These are phyloP conservation scores for Boletus sp. DNA, from an alignment of 1,284 basidiomycete genomes.

Conservation along the genomic window DNA sequence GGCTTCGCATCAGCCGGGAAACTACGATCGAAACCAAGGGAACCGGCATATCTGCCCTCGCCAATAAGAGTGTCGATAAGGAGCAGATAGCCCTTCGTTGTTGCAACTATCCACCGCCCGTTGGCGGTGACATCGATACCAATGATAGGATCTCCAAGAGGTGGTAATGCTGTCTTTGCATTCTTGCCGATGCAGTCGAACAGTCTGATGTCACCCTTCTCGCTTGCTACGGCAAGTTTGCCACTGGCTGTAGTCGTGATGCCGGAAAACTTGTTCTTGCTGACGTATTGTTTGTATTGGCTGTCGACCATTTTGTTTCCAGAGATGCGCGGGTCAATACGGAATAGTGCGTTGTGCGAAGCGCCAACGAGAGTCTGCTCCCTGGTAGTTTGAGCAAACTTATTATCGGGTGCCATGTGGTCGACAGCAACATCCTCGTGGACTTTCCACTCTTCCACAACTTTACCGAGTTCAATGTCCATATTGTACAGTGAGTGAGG, in stretches of 20 bases:
- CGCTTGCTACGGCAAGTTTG: constrained; percentile 90
- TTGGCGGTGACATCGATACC: constrained; percentile 95
- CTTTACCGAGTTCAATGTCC: constrained; percentile 95
- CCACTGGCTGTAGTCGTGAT: constrained; percentile 89
- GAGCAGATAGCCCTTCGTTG: constrained; percentile 93
- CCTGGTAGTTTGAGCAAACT: constrained; percentile 93
- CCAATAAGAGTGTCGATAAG: constrained; percentile 97
- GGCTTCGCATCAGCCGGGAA: constrained; percentile 97
- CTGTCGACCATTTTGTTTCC: constrained; percentile 94
- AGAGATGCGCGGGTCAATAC: constrained; percentile 92
- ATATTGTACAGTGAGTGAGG: constrained; percentile 89
- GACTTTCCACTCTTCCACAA: constrained; percentile 99
- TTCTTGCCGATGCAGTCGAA: constrained; percentile 99
- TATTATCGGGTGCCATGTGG: constrained; percentile 91
- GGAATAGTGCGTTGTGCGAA: constrained; percentile 95
- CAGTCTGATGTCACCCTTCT: constrained; percentile 96
- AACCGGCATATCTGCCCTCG: constrained; percentile 86
- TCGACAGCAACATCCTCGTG: constrained; percentile 86
- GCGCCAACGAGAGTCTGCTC: constrained; percentile 94
- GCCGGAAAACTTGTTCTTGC: constrained; percentile 96
- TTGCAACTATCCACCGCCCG: constrained; percentile 95
- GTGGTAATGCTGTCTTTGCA: constrained; percentile 98
- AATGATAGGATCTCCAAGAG: constrained; percentile 93
- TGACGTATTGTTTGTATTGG: constrained; percentile 95
- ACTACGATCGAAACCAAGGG: constrained; percentile 90